Conservation (phyloP, 164 flowering plant species). For the Umbellularia californica region DNA sequence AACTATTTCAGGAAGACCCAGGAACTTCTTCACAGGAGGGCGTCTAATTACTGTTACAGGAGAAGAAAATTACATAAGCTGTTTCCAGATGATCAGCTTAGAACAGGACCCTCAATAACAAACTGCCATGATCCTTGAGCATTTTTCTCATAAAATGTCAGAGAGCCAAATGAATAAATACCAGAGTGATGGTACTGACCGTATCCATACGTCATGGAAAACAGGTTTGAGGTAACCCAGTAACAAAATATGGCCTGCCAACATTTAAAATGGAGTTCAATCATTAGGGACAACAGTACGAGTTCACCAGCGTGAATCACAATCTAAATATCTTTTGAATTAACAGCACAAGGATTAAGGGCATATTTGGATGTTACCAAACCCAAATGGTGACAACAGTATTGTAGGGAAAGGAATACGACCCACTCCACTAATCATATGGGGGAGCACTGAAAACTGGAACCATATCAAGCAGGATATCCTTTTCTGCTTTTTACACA, state of each 20-base stretch:
- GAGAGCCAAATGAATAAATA: neutral
- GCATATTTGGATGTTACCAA: too few species aligned
- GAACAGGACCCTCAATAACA: neutral
- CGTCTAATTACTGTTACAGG: conserved; percentile 14
- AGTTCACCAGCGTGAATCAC: too few species aligned
- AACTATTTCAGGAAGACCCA: conserved; percentile 17
- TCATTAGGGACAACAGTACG: neutral
- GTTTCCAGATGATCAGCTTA: neutral
- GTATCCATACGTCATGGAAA: conserved; percentile 50
- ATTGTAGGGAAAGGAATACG: too few species aligned
- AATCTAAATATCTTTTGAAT: too few species aligned
- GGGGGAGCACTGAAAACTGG: too few species aligned
- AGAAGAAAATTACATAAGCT: neutral
- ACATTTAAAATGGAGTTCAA: conserved; percentile 4
- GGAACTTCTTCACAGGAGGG: conserved; percentile 20
- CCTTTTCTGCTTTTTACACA: too few species aligned
- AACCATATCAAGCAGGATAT: too few species aligned
- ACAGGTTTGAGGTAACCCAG: conserved; percentile 63
- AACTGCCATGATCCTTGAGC: neutral
- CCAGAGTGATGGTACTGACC: conserved; percentile 33
- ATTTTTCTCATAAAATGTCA: neutral
- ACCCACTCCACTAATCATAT: too few species aligned
- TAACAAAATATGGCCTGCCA: conserved; percentile 71
- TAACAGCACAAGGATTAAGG: too few species aligned
- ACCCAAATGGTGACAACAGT: too few species aligned